phyloP scores from a whole-genome alignment of 176 grass and related monocot species.

The Zizania latifolia region DNA sequence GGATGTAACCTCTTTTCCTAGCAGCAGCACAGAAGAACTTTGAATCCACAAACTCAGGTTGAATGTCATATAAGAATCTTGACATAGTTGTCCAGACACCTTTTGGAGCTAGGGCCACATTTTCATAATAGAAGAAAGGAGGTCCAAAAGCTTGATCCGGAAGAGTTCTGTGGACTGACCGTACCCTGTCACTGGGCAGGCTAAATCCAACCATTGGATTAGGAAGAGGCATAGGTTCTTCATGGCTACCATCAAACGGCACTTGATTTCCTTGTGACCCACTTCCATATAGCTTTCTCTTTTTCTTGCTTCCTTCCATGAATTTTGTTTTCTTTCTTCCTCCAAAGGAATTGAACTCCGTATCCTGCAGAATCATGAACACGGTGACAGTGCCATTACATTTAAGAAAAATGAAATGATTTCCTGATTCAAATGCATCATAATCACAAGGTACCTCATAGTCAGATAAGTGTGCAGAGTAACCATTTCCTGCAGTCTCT shows the following conservation, averaged over 20 bases:
- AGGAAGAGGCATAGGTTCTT: constrained; percentile 38
- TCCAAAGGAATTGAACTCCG: constrained; percentile 4
- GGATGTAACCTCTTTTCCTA: constrained; percentile 75
- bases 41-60: constrained; percentile 75
- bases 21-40: constrained; percentile 67
- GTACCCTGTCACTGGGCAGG: constrained; percentile 39
- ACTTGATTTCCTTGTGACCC: constrained; percentile 20
- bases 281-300: constrained; percentile 34
- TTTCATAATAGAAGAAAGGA: constrained; percentile 87
- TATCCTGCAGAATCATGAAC: constrained; percentile 32
- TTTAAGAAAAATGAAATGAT: too few species aligned
- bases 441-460: constrained; percentile 40
- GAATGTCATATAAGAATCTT: constrained; percentile 59
- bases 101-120: constrained; percentile 70
- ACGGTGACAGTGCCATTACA: neutral
- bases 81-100: constrained; percentile 65
- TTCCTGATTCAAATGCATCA: neutral
- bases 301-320: constrained; percentile 30
- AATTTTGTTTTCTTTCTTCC: constrained; percentile 23
- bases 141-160: constrained; percentile 52
- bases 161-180: constrained; percentile 22
- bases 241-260: constrained; percentile 16
- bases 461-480: constrained; percentile 17
- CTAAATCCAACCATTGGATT: constrained; percentile 73
- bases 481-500: constrained; percentile 36